phyloP scores from a whole-genome alignment of 306 rosid genomes.

The Vicia sativa region DNA sequence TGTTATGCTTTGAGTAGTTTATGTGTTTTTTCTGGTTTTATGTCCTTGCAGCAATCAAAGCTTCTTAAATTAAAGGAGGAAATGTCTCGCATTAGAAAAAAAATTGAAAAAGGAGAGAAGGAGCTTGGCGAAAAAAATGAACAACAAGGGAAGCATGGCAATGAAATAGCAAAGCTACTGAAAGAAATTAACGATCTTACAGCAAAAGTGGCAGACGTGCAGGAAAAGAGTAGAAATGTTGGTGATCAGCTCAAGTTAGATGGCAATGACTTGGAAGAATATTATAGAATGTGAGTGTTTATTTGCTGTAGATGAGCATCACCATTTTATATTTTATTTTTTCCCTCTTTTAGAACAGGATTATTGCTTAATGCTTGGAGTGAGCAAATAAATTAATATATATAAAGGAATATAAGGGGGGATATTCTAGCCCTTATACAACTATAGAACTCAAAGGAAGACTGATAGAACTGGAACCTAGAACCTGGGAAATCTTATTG shows the following conservation, averaged over 20 bases:
- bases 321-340: not conserved
- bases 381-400: no score
- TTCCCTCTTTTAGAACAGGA: no score
- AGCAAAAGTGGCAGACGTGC: conserved; percentile 65
- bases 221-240: conserved; percentile 62
- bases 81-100: conserved; percentile 80
- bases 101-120: conserved; percentile 73
- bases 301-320: conserved; percentile 24
- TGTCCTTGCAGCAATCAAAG: conserved; percentile 83
- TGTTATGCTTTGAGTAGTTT: conserved; percentile 21
- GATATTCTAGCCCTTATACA: no score
- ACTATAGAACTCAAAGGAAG: no score
- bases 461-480: no score
- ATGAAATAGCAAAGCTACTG: conserved; percentile 57
- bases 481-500: no score
- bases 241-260: conserved; percentile 70
- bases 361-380: no score
- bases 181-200: conserved; percentile 71
- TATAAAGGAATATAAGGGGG: no score
- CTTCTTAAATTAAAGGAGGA: conserved; percentile 95
- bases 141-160: conserved; percentile 66
- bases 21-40: conserved; percentile 31
- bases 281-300: conserved; percentile 82
- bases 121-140: conserved; percentile 73
- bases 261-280: conserved; percentile 69